phyloP scores from a whole-genome alignment of 1,284 basidiomycete genomes.

The Clitocybe nebularis region DNA sequence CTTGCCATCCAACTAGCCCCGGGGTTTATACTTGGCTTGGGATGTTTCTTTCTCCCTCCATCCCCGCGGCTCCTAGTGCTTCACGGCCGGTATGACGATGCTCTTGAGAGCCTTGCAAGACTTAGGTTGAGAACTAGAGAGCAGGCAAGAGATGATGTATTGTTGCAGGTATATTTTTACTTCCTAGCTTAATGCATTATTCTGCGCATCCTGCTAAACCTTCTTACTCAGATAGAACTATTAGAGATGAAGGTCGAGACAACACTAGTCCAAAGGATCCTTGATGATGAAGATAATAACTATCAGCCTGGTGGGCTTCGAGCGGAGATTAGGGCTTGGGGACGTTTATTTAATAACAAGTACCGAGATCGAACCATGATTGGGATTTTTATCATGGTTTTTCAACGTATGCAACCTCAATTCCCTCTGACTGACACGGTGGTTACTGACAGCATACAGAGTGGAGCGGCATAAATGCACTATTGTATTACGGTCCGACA shows the following conservation, averaged over 20 bases:
- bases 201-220: background rate
- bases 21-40: conserved; percentile 60
- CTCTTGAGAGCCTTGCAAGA: conserved; percentile 45
- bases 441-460: conserved; percentile 40
- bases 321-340: conserved; percentile 50
- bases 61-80: conserved; percentile 69
- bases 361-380: conserved; percentile 60
- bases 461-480: conserved; percentile 80
- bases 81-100: conserved; percentile 52
- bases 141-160: conserved; percentile 39
- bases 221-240: conserved; percentile 51
- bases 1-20: conserved; percentile 70
- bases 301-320: conserved; percentile 16
- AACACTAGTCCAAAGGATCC: conserved; percentile 37
- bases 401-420: conserved; percentile 55
- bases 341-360: conserved; percentile 45
- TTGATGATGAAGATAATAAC: conserved; percentile 9
- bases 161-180: conserved; percentile 48
- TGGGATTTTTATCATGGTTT: conserved; percentile 72
- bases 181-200: background rate
- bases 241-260: conserved; percentile 70
- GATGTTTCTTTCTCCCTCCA: conserved; percentile 63
- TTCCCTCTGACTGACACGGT: background rate
- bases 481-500: conserved; percentile 78
- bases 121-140: conserved; percentile 40